These are phyloP conservation scores for Astrephomene gubernaculifera DNA, from an alignment of 139 green algal genomes.

Conservation along the genomic window DNA sequence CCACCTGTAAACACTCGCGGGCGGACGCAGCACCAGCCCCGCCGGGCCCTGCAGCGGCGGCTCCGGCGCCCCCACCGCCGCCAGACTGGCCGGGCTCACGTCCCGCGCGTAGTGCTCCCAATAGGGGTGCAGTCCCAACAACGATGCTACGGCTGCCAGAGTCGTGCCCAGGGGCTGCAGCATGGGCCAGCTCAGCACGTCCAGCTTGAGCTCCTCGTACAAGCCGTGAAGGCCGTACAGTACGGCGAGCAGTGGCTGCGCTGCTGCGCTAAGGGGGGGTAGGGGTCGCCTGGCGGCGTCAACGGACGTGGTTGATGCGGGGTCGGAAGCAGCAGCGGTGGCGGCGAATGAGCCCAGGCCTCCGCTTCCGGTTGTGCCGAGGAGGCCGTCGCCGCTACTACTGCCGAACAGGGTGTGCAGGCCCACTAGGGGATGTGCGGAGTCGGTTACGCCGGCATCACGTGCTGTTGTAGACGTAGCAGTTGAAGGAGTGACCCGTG, in stretches of 20 bases:
- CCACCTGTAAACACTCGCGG: constrained; percentile 39
- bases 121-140: constrained; percentile 55
- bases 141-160: constrained; percentile 45
- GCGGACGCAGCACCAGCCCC: constrained; percentile 32
- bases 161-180: constrained; percentile 55
- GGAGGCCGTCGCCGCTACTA: not conserved
- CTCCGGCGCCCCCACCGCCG: constrained; percentile 8
- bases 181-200: constrained; percentile 61
- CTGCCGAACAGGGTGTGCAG: not conserved
- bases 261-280: constrained; percentile 12
- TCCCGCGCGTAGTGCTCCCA: constrained; percentile 76
- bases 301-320: not conserved
- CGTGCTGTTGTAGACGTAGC: not conserved
- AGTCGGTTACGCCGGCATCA: not conserved
- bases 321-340: not conserved
- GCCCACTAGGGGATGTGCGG: not conserved
- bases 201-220: constrained; percentile 84
- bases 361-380: not conserved
- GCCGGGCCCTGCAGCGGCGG: constrained; percentile 16
- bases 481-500: not conserved
- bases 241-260: constrained; percentile 45
- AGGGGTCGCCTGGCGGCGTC: not conserved
- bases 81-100: constrained; percentile 47
- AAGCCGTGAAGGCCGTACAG: constrained; percentile 77
- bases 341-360: not conserved